Conservation (phyloP, 2,329 filamentous ascomycete genomes). For the Calonectria naviculata region DNA sequence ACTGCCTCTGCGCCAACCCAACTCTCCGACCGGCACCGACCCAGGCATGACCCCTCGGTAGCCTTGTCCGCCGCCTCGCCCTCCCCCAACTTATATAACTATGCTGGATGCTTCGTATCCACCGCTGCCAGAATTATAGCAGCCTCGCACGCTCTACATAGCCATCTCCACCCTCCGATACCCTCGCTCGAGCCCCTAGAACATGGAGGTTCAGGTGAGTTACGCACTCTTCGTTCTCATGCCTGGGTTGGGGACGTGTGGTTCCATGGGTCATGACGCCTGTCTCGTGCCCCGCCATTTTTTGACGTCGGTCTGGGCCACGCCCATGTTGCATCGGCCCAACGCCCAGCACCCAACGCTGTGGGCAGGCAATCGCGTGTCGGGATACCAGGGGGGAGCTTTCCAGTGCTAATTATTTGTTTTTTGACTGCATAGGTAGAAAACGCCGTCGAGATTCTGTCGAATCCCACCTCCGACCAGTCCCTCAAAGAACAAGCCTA, state of each 20-base stretch:
- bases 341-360: constrained; percentile 27
- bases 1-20: constrained; percentile 15
- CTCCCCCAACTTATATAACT: constrained; percentile 46
- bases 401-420: constrained; percentile 3
- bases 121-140: constrained; percentile 58
- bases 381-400: background rate
- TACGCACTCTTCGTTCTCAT: background rate
- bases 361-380: constrained; percentile 21
- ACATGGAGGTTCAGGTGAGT: constrained; percentile 62
- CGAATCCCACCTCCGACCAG: constrained; percentile 81
- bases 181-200: constrained; percentile 41
- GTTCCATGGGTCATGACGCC: constrained; percentile 35
- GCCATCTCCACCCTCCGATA: constrained; percentile 6
- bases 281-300: constrained; percentile 44
- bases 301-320: constrained; percentile 32
- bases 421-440: constrained; percentile 72
- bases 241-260: constrained; percentile 20
- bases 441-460: constrained; percentile 95
- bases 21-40: constrained; percentile 32
- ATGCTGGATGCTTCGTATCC: constrained; percentile 55
- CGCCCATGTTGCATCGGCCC: constrained; percentile 35
- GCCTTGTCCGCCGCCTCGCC: constrained; percentile 49
- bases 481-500: constrained; percentile 84
- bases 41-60: constrained; percentile 55
- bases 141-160: constrained; percentile 44